Conservation (phyloP, 306 rosid species). For the Cucurbita maxima region DNA sequence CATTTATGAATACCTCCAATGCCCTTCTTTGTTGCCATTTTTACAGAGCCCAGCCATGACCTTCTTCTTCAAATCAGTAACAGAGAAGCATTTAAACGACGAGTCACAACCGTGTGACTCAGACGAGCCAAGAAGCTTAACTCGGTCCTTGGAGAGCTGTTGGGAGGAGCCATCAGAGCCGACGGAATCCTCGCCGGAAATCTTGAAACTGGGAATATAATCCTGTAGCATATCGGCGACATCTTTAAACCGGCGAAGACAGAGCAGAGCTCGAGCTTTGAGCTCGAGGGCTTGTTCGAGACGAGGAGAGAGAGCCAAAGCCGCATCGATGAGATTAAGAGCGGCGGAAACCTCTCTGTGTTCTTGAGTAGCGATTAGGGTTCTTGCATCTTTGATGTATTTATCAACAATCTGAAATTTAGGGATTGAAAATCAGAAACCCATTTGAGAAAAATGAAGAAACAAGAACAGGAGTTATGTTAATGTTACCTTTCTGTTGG, state of each 20-base stretch:
- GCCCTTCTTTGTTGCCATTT: slow-evolving; percentile 73
- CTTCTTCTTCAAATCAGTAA: slow-evolving; percentile 80
- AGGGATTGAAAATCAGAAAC: background rate
- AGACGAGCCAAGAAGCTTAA: slow-evolving; percentile 46
- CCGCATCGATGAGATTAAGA: slow-evolving; percentile 64
- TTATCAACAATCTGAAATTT: slow-evolving; percentile 55
- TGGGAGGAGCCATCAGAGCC: slow-evolving; percentile 48
- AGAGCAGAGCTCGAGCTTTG: slow-evolving; percentile 61
- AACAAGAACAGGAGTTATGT: background rate
- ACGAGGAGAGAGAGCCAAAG: slow-evolving; percentile 57
- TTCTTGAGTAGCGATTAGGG: slow-evolving; percentile 53
- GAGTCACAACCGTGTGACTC: slow-evolving; percentile 33
- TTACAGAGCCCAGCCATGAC: slow-evolving; percentile 78
- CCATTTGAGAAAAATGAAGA: background rate
- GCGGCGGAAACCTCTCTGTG: slow-evolving; percentile 54
- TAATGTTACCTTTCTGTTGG: slow-evolving; percentile 49
- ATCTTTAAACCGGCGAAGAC: slow-evolving; percentile 67
- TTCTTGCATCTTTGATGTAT: slow-evolving; percentile 58
- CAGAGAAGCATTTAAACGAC: slow-evolving; percentile 87
- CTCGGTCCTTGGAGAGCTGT: slow-evolving; percentile 50
- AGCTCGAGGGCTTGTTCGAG: slow-evolving; percentile 73
- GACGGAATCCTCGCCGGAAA: slow-evolving; percentile 41
- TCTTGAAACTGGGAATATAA: slow-evolving; percentile 78
- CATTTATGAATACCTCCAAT: slow-evolving; percentile 58
- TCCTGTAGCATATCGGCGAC: slow-evolving; percentile 93